A percentile compares a stretch with the other conserved stretches of the same genome.
Evolutionary conservation across 345 rosid genomes (phyloP).

Genomic region (Brassica napus): DNA sequence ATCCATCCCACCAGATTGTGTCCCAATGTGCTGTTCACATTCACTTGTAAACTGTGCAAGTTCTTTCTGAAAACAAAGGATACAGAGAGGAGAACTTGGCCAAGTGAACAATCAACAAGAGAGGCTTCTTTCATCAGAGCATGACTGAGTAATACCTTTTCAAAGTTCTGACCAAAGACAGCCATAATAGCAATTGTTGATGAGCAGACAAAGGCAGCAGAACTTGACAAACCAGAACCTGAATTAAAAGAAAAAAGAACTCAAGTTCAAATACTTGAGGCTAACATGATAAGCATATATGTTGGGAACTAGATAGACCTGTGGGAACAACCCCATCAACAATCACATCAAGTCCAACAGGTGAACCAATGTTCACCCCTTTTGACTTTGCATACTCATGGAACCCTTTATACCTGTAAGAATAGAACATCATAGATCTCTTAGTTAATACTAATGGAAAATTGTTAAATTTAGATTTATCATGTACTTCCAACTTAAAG

Average conservation of each 20-base stretch:
- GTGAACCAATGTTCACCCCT: slow-evolving; percentile 65
- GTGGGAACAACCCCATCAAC: slow-evolving; percentile 96
- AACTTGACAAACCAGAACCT: slow-evolving; percentile 97
- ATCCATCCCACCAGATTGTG: slow-evolving; percentile 99
- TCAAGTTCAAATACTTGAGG: not conserved
- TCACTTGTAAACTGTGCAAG: slow-evolving; percentile 91
- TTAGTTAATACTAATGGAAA: too few relatives aligned
- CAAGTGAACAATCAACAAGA: not conserved
- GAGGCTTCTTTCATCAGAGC: not conserved
- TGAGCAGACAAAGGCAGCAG: slow-evolving; percentile 97
- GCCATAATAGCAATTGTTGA: slow-evolving; percentile 96
- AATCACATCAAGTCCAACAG: slow-evolving; percentile 83
- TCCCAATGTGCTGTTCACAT: slow-evolving; percentile 93
- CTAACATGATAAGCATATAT: not conserved
- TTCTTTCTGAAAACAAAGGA: slow-evolving; percentile 69
- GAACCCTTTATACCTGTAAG: slow-evolving; percentile 78
- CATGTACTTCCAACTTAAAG: too few relatives aligned
- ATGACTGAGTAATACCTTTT: slow-evolving; percentile 55
- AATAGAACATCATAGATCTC: not conserved
- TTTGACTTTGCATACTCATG: slow-evolving; percentile 72
- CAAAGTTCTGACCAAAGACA: slow-evolving; percentile 58
- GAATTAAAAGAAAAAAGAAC: not conserved
- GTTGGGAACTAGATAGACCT: slow-evolving; percentile 49
- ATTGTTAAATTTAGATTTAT: too few relatives aligned
- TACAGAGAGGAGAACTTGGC: not conserved